A percentile compares a stretch with the other conserved stretches of the same genome.
These are phyloP conservation scores for Dipodascopsis uninucleata DNA, from an alignment of 805 yeast species.

Conservation along the genomic window DNA sequence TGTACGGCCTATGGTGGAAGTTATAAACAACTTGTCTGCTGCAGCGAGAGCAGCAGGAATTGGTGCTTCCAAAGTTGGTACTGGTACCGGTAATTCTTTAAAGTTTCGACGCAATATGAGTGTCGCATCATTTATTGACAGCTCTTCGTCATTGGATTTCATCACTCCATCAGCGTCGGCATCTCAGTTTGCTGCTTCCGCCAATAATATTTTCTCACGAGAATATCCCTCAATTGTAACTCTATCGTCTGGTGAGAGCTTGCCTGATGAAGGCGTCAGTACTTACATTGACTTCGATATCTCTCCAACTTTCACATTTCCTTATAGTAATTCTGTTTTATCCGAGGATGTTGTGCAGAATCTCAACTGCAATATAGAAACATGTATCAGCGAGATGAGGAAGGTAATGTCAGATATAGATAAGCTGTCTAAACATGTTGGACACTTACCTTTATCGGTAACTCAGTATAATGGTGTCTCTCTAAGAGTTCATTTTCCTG, in stretches of 20 bases:
- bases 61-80: slow-evolving; percentile 14
- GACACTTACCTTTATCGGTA: slow-evolving; percentile 60
- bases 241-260: too few species aligned
- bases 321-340: slow-evolving; percentile 43
- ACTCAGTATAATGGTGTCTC: slow-evolving; percentile 38
- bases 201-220: too few species aligned
- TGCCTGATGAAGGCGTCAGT: background rate
- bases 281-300: slow-evolving; percentile 57
- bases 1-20: slow-evolving; percentile 20
- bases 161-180: too few species aligned
- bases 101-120: too few species aligned
- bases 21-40: slow-evolving; percentile 16
- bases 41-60: slow-evolving; percentile 17
- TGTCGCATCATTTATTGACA: slow-evolving; percentile 4
- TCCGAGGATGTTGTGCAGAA: slow-evolving; percentile 45
- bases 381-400: slow-evolving; percentile 33
- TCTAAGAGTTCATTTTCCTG: slow-evolving; percentile 65
- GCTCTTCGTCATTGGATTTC: too few species aligned
- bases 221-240: background rate
- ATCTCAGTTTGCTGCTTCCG: too few species aligned
- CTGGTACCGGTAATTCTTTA: background rate
- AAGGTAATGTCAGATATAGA: slow-evolving; percentile 38
- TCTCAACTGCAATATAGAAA: slow-evolving; percentile 39
- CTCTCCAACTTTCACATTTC: slow-evolving; percentile 40
- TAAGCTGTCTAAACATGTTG: slow-evolving; percentile 48